phyloP scores from a whole-genome alignment of 441 rosid genomes.

The Pelargonium fulgidum region DNA sequence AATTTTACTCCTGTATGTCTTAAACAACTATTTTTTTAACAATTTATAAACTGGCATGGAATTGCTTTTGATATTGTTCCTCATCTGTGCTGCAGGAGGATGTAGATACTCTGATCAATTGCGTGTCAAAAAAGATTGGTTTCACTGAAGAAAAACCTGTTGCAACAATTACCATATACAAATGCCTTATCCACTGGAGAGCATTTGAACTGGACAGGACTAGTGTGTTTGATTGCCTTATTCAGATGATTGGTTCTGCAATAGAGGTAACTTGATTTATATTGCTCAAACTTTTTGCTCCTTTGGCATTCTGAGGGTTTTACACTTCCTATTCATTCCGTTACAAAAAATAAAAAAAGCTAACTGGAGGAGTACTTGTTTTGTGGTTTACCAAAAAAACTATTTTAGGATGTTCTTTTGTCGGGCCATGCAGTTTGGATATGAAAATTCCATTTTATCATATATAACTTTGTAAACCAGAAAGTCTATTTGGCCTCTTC shows the following conservation, averaged over 20 bases:
- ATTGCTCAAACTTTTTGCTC: not conserved
- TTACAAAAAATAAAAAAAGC: not conserved
- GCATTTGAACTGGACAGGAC: constrained; percentile 87
- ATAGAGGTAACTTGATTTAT: constrained; percentile 54
- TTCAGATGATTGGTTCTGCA: constrained; percentile 75
- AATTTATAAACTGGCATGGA: constrained; percentile 11
- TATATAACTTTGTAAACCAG: not conserved
- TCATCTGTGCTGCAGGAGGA: constrained; percentile 51
- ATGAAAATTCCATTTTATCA: not conserved
- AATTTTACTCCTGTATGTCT: constrained; percentile 5
- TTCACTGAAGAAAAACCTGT: constrained; percentile 72
- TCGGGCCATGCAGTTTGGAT: not conserved
- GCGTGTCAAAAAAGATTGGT: constrained; percentile 56
- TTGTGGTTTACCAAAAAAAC: constrained; percentile 8
- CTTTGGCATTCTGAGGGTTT: not conserved
- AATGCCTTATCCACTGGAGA: constrained; percentile 86
- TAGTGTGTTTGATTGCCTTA: constrained; percentile 82
- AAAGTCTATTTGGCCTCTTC: not conserved
- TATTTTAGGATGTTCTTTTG: not conserved
- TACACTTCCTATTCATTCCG: not conserved
- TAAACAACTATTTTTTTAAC: not conserved
- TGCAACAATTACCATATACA: constrained; percentile 79
- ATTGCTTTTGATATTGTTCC: constrained; percentile 19
- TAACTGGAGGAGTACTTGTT: not conserved
- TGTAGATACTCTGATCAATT: constrained; percentile 55